These are phyloP conservation scores for Heliamphora pulchella DNA, from an alignment of 179 eudicot genomes.

Conservation along the genomic window DNA sequence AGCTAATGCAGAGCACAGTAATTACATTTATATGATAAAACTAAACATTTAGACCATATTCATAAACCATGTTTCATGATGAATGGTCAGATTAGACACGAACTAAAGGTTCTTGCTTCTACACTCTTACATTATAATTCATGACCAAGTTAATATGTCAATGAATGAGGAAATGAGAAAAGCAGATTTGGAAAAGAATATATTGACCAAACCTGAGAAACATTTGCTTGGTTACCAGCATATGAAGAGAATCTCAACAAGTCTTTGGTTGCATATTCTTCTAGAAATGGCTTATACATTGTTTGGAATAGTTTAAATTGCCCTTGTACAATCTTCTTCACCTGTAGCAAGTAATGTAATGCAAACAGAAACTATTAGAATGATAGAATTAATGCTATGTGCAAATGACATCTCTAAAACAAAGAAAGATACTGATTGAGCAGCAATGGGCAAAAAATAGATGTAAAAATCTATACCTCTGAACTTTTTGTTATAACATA, in stretches of 20 bases:
- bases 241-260: constrained; percentile 54
- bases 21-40: neutral
- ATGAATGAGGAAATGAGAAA: neutral
- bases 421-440: neutral
- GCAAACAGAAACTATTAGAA: neutral
- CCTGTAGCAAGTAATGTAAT: constrained; percentile 38
- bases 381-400: neutral
- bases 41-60: neutral
- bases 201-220: constrained; percentile 59
- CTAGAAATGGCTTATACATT: constrained; percentile 68
- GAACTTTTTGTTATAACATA: neutral
- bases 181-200: neutral
- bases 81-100: neutral
- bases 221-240: constrained; percentile 30
- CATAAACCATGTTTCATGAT: constrained; percentile 3
- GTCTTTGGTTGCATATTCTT: constrained; percentile 63
- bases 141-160: neutral
- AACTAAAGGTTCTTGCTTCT: neutral
- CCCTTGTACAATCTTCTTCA: constrained; percentile 79
- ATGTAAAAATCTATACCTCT: neutral
- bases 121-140: neutral
- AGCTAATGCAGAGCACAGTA: no score
- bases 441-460: neutral
- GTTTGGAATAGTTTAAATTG: constrained; percentile 62
- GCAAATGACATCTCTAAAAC: constrained; percentile 6